Evolutionary conservation across 192 early-diverging fungal genomes (phyloP), one percentile per base, ranked within the genome.

Genomic region (Dispira simplex): DNA sequence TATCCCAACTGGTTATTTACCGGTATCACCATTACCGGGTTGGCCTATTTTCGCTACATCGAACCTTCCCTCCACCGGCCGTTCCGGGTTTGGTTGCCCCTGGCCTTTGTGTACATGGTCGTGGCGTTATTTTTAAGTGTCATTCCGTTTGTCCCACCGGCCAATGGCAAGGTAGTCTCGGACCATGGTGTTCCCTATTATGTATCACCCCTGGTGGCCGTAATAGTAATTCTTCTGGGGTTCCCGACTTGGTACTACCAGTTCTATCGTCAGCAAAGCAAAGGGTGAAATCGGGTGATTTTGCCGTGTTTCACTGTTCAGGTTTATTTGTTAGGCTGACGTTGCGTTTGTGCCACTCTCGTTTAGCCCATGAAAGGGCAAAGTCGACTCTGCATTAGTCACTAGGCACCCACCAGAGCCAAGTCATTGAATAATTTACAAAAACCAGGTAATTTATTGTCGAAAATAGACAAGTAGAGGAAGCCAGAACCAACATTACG

Each of bases 61-160:
- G 25, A 71, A 70, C 65, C 64, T 70, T 21, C 12, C 1, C 54
- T 56, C 28, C 70, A 72, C 46, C 79, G 82, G 1, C 71, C 74
- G 3, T 81, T 85, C 73, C 64, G 63, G 47, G 71, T 75, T 14
- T 75, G 72, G 54, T 21, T 56, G 3, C 63, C 70, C 21, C 70
- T 81, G 63, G 73, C 75, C 60, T 53, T 56, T 48, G 65, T 76
- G 26, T 84, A 82, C 62, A 77, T 83, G 47, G 44, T 75, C 10
- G 73, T 77, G 16, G 75, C 77, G 62, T 21, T 75, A 21, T 79
- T 77, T 63, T 72, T 81, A 65, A 70, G 76, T 3, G 63, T 83
- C 28, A 70, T 81, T 46, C 78, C 81, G 6, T 82, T 83, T 57
- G 70, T 83, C 0, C 79, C 78, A 8, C 82, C 82, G 12, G 27